phyloP scores from a whole-genome alignment of 305 asterid species.

The Rubia peregrina region DNA sequence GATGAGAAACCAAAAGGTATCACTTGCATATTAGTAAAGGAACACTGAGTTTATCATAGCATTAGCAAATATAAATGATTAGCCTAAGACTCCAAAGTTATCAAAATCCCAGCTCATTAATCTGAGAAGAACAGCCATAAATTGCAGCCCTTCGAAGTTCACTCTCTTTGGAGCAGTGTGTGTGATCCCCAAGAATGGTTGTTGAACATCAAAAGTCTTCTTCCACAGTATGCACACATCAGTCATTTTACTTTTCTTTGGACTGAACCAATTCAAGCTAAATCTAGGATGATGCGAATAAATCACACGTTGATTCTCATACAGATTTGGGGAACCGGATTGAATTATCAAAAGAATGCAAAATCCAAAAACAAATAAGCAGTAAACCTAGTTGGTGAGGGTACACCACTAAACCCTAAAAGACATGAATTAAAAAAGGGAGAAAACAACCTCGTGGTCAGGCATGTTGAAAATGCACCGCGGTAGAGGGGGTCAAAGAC shows the following conservation, averaged over 20 bases:
- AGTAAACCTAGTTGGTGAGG: background rate
- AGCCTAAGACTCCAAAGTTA: background rate
- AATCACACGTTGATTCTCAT: background rate
- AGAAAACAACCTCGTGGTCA: conserved; percentile 42
- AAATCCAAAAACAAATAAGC: background rate
- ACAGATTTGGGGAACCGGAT: background rate
- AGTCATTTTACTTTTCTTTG: background rate
- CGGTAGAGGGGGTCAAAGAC: conserved; percentile 31
- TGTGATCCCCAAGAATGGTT: background rate
- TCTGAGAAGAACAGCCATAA: background rate
- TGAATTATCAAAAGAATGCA: background rate
- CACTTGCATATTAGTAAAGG: conserved; percentile 6
- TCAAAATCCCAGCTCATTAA: background rate
- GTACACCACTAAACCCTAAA: background rate
- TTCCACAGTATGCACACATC: background rate
- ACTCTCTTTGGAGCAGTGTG: background rate
- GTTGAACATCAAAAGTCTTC: background rate
- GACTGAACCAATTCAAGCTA: background rate
- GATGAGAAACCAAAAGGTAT: conserved; percentile 18
- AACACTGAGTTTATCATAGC: background rate
- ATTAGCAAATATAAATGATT: background rate
- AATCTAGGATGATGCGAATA: background rate
- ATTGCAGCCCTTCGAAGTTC: background rate
- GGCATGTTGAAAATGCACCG: conserved; percentile 34
- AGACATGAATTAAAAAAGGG: background rate